These are phyloP conservation scores for Diaporthe citrichinensis DNA, from an alignment of 2,329 filamentous ascomycete species.

Conservation along the genomic window DNA sequence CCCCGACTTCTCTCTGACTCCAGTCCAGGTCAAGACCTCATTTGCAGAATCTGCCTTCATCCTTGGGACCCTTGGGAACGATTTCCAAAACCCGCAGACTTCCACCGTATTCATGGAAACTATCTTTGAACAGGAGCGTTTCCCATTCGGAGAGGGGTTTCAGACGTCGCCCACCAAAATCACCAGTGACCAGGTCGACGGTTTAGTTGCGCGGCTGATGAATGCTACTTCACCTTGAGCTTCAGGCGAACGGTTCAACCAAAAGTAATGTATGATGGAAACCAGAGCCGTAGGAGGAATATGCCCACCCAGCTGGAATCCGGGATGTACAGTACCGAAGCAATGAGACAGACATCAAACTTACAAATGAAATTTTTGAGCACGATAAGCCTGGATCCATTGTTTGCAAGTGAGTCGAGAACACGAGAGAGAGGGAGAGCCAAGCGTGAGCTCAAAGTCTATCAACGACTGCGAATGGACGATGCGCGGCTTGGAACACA, in stretches of 20 bases:
- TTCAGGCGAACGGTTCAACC: neutral
- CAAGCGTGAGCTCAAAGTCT: neutral
- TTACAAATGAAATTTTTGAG: neutral
- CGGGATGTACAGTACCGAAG: neutral
- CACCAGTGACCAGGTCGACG: neutral
- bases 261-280: neutral
- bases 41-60: conserved; percentile 23
- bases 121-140: conserved; percentile 13
- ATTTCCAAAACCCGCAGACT: conserved; percentile 7
- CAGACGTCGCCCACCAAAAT: conserved; percentile 17
- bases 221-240: conserved; percentile 1
- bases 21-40: conserved; percentile 15
- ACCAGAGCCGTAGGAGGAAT: neutral
- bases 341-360: neutral
- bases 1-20: neutral
- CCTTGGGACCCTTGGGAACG: conserved; percentile 8
- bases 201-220: neutral
- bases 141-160: conserved; percentile 17
- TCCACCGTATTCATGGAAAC: conserved; percentile 11
- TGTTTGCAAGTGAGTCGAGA: neutral
- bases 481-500: neutral
- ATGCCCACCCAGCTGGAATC: neutral
- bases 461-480: neutral
- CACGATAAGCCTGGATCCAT: neutral
- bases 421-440: neutral